phyloP scores from a whole-genome alignment of 2,329 filamentous ascomycete species.

The Sporothrix curviconia region DNA sequence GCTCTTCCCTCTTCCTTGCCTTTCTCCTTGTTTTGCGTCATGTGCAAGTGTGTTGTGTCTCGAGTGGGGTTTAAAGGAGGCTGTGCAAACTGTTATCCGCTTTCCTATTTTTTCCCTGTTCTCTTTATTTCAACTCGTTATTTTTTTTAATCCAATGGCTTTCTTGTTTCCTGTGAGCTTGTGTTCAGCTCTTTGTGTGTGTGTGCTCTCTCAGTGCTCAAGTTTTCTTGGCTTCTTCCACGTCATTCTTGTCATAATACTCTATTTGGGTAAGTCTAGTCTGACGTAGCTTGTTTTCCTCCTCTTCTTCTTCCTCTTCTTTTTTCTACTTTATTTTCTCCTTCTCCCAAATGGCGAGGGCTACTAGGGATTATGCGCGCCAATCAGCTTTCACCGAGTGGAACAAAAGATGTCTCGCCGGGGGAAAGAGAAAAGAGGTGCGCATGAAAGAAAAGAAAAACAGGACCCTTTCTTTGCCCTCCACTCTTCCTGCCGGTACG shows the following conservation, averaged over 20 bases:
- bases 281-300: neutral
- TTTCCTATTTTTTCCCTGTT: too few species aligned
- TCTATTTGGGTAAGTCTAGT: conserved; percentile 10
- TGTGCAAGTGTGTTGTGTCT: too few species aligned
- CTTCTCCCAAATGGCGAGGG: neutral
- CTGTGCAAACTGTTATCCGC: too few species aligned
- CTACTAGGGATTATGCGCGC: too few species aligned
- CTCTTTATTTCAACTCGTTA: too few species aligned
- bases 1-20: too few species aligned
- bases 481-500: neutral
- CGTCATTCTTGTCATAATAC: conserved; percentile 17
- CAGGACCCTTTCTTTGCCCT: neutral
- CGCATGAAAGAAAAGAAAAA: neutral
- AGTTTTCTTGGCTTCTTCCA: conserved; percentile 4
- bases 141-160: too few species aligned
- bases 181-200: too few species aligned
- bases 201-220: neutral
- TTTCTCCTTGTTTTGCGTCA: too few species aligned
- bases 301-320: neutral
- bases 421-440: neutral
- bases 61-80: too few species aligned
- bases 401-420: neutral
- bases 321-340: neutral
- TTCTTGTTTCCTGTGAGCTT: too few species aligned
- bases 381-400: neutral